These are phyloP conservation scores for Anthostomella pinea DNA, from an alignment of 2,329 filamentous ascomycete species.

Conservation along the genomic window DNA sequence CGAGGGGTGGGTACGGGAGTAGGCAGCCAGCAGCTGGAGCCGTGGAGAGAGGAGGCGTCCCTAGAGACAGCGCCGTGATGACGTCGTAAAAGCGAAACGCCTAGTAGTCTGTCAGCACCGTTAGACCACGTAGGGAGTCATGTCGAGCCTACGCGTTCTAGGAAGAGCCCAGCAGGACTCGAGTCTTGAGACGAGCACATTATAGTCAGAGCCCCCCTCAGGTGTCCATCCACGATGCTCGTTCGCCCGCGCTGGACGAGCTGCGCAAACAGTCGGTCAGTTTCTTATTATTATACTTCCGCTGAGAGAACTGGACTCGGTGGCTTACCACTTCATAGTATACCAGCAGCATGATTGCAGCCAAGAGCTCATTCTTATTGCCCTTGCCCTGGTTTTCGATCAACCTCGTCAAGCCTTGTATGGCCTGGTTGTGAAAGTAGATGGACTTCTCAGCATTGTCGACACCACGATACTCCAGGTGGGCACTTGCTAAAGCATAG, in stretches of 20 bases:
- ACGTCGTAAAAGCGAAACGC: slow-evolving; percentile 66
- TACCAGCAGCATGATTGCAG: slow-evolving; percentile 59
- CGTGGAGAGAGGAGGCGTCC: slow-evolving; percentile 53
- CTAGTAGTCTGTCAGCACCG: slow-evolving; percentile 35
- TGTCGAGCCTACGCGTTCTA: slow-evolving; percentile 50
- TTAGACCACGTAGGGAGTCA: slow-evolving; percentile 1
- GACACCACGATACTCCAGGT: slow-evolving; percentile 66
- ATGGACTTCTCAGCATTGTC: slow-evolving; percentile 53
- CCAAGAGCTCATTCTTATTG: slow-evolving; percentile 56
- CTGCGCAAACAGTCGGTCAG: slow-evolving; percentile 34
- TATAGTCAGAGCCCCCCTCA: slow-evolving; percentile 60
- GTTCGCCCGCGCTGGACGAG: slow-evolving; percentile 58
- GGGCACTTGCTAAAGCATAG: slow-evolving; percentile 78
- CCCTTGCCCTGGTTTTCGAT: slow-evolving; percentile 51
- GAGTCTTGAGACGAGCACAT: slow-evolving; percentile 49
- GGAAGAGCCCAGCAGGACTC: slow-evolving; percentile 53
- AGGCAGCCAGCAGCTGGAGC: slow-evolving; percentile 46
- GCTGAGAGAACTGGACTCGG: no score
- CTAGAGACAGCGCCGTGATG: slow-evolving; percentile 60
- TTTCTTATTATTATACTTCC: no score
- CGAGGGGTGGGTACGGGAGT: slow-evolving; percentile 45
- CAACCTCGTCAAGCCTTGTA: slow-evolving; percentile 54
- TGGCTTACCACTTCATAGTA: slow-evolving; percentile 61
- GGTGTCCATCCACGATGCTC: slow-evolving; percentile 58
- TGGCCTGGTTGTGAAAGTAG: slow-evolving; percentile 58